Evolutionary conservation across 179 eudicot species (phyloP).

Genomic region (Monotropa hypopitys): DNA sequence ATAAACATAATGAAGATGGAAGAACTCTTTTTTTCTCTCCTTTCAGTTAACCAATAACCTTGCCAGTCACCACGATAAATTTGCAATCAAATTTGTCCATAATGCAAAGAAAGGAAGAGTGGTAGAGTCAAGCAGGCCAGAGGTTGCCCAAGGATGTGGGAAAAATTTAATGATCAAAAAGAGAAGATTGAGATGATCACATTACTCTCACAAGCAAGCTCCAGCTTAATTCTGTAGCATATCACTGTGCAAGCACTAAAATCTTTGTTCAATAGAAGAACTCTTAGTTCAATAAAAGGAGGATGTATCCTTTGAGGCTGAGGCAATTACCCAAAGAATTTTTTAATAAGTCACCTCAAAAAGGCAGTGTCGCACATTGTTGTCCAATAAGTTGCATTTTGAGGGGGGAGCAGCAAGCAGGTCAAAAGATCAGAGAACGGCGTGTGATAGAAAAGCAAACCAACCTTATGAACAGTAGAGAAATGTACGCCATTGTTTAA

Average conservation of each 20-base stretch:
- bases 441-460: neutral
- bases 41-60: neutral
- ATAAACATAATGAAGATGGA: neutral
- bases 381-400: too few relatives aligned
- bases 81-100: neutral
- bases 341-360: neutral
- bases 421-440: neutral
- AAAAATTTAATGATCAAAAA: neutral
- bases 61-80: neutral
- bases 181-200: neutral
- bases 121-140: neutral
- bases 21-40: neutral
- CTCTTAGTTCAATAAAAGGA: neutral
- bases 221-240: neutral
- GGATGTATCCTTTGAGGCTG: neutral
- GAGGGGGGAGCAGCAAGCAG: neutral
- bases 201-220: neutral
- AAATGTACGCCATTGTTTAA: slow-evolving; percentile 7
- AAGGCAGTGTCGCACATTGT: too few relatives aligned
- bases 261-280: neutral
- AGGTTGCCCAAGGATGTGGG: neutral
- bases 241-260: neutral
- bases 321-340: neutral
- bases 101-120: neutral
- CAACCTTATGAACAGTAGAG: slow-evolving; percentile 23